A percentile compares a stretch with the other conserved stretches of the same genome.
phyloP scores from a whole-genome alignment of 331 rosid genomes.

The Erythrophleum ivorense region DNA sequence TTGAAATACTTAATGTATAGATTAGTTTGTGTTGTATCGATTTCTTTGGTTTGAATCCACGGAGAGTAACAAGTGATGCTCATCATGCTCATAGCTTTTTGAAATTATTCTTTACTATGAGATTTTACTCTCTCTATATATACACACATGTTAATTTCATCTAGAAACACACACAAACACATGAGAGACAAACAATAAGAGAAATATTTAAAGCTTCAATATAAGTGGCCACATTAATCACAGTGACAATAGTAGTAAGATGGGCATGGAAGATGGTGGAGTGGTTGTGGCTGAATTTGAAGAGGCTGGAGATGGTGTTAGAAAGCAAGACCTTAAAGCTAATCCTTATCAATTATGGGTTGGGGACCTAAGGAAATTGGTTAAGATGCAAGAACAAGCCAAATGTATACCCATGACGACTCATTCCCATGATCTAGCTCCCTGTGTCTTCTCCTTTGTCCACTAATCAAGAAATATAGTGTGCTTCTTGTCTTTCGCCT shows the following conservation, averaged over 20 bases:
- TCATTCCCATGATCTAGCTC: background rate
- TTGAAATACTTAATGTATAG: too few relatives aligned
- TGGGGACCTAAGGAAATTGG: background rate
- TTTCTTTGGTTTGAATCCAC: too few relatives aligned
- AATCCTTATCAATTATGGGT: background rate
- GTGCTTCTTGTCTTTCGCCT: background rate
- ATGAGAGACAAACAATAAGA: background rate
- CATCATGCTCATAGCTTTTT: too few relatives aligned
- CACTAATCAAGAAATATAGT: background rate
- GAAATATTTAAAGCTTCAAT: background rate
- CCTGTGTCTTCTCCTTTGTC: background rate
- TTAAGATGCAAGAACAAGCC: background rate
- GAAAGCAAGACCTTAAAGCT: background rate
- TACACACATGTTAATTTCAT: background rate
- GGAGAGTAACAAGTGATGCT: too few relatives aligned
- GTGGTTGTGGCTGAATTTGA: background rate
- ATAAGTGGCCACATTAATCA: background rate
- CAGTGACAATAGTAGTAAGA: background rate
- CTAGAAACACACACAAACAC: background rate
- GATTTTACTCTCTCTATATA: background rate
- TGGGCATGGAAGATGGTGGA: background rate
- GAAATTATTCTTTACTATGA: background rate
- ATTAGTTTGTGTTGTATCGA: too few relatives aligned
- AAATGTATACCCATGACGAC: background rate
- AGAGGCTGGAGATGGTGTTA: background rate